Base-by-base conservation (phyloP, 257 asterid species). In the Buddleja alternifolia region DNA sequence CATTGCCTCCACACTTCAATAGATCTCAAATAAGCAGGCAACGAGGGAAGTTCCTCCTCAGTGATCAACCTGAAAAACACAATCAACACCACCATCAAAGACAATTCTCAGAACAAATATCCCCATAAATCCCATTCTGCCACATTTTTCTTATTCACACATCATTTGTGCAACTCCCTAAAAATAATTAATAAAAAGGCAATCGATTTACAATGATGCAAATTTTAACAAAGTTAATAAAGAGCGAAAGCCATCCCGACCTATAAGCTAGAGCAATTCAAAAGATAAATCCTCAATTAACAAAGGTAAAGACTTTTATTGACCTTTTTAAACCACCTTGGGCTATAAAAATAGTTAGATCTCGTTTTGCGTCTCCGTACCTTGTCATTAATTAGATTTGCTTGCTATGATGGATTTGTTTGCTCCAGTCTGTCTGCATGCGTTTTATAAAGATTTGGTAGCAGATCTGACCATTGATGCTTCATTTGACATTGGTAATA, bases 211-310 rank as follows among this genome's bases (percentile, higher is more conserved):
- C 10, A 53, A 23, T 15, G n/a, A 21, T 8, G 25, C 52, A 67
- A n/a, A n/a, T 40, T 51, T 3, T 47, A 65, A 40, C 5, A 40
- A 68, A 17, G 37, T 8, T 41, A 40, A 41, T 55, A 68, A 15
- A 41, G 51, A 36, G 48, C 4, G 34, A 37, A 20, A 41, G 51
- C 41, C 53, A 37, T 17, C 55, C n/a, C 6, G 17, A 62, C n/a
- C 53, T 64, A 10, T 56, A 42, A 55, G 3, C 47, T 6, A 40
- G 8, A 39, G 19, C 56, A 40, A 40, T 54, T 17, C 21, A 55
- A 42, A 55, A 4, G 20, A 68, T 24, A 56, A 68, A 67, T 16
- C 56, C 50, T 56, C 37, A 67, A 39, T 56, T 46, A 25, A 10
- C 25, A 54, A 24, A 41, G 42, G 14, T 42, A 68, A 29, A 68